Base-by-base conservation (phyloP, 78 protist genomes). In the Parvularia atlantis region DNA sequence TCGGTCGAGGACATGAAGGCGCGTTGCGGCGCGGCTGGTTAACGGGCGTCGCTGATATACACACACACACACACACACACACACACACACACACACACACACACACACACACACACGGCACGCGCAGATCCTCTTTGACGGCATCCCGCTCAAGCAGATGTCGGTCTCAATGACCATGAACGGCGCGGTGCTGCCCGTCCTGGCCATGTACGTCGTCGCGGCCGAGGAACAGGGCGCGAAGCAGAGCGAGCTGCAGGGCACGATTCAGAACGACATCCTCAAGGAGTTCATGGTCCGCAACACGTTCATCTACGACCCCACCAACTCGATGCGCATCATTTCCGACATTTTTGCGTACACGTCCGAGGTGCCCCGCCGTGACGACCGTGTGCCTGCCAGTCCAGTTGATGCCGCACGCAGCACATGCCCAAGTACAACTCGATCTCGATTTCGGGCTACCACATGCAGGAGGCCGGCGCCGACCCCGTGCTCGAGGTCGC, bases 381-480 rank as follows among this genome's bases (percentile, higher is more conserved):
- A n/a, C n/a, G n/a, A n/a, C n/a, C n/a, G n/a, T n/a, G n/a, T n/a
- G 19, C 46, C 46, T 41, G 19, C 46, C 46, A 4, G 9, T 41
- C 46, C 46, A 41, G 19, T 10, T 41, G 46, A 41, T 41, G 46
- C 46, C 19, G 46, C 46, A 41, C 9, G 24, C 54, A 35, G 75
- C 7, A 92, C 75, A 90, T 89, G 96, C 99, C 99, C 44, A 83
- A 79, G 69, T 95, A 87, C 86, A 95, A 95, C 81, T 82, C 93
- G 41, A 95, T 95, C 69, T 89, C 95, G 59, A 93, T 95, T 73
- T 77, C 89, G 35, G 99, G 99, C 17, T 95, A 93, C 78, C 97
- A 93, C 87, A 82, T 95, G 91, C 95, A 90, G 71, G 99, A 95
- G 63, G 99, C 99, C 22, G 99, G 99, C 37, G 99, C 99, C 24